phyloP scores from a whole-genome alignment of 176 grass and related monocot genomes.

The Carex myosuroides region DNA sequence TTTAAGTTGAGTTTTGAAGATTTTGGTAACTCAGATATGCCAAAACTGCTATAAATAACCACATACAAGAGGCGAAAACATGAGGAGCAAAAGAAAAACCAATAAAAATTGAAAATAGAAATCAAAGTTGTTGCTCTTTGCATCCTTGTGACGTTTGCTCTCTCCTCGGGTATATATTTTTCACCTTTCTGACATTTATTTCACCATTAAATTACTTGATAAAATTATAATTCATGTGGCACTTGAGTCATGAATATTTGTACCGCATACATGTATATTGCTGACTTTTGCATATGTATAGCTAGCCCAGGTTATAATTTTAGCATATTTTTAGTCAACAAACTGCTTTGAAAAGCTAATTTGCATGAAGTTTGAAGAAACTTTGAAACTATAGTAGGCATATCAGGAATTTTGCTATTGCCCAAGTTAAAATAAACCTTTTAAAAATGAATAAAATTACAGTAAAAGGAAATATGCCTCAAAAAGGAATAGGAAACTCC shows the following conservation, averaged over 20 bases:
- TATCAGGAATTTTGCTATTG: too few relatives aligned
- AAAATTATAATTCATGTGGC: neutral
- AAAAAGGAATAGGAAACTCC: too few relatives aligned
- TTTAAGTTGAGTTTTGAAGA: neutral
- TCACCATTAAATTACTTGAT: neutral
- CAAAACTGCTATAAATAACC: neutral
- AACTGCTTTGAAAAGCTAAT: too few relatives aligned
- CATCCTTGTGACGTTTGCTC: neutral
- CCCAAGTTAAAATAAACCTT: too few relatives aligned
- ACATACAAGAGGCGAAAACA: neutral
- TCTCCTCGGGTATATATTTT: neutral
- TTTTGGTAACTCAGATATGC: neutral
- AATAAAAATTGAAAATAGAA: neutral
- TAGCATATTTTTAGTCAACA: too few relatives aligned
- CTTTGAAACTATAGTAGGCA: too few relatives aligned
- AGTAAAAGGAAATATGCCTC: too few relatives aligned
- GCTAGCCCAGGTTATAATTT: too few relatives aligned
- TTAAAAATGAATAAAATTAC: too few relatives aligned
- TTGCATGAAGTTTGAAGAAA: too few relatives aligned
- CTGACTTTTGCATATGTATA: too few relatives aligned
- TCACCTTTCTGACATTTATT: neutral
- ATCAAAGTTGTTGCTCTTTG: neutral
- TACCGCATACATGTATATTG: too few relatives aligned
- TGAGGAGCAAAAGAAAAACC: neutral
- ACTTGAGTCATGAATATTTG: neutral